Conservation (phyloP, 106 monocot species). For the Amphibolis antarctica region DNA sequence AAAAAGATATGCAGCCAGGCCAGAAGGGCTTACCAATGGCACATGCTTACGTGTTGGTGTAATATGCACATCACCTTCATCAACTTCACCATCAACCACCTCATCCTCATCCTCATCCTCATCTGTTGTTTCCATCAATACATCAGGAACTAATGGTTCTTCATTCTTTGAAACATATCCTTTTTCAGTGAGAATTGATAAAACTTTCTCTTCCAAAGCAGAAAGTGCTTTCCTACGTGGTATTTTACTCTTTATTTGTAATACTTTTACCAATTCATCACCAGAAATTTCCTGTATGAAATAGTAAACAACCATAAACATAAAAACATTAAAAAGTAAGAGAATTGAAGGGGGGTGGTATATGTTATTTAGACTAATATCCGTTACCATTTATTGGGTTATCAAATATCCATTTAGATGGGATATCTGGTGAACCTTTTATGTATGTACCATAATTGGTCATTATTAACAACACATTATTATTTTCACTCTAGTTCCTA, state of each 20-base stretch:
- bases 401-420: no score
- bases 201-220: conserved; percentile 72
- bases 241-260: conserved; percentile 89
- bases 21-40: no score
- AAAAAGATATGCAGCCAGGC: no score
- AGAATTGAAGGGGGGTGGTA: no score
- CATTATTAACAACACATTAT: no score
- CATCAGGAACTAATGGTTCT: conserved; percentile 24
- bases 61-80: conserved; percentile 98
- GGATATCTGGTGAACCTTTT: no score
- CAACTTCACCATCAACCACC: conserved; percentile 87
- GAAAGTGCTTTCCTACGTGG: conserved; percentile 82
- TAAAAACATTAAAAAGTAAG: no score
- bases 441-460: no score
- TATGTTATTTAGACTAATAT: no score
- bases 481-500: no score
- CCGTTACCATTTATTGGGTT: no score
- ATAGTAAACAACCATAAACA: neutral
- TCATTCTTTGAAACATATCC: conserved; percentile 74
- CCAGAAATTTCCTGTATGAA: conserved; percentile 69
- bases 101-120: conserved; percentile 96
- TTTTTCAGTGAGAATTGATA: conserved; percentile 70
- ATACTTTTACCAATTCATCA: conserved; percentile 67
- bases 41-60: conserved; percentile 31
- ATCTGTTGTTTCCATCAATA: conserved; percentile 35